phyloP scores from a whole-genome alignment of 2,329 filamentous ascomycete genomes.

The Trichoderma sp. region DNA sequence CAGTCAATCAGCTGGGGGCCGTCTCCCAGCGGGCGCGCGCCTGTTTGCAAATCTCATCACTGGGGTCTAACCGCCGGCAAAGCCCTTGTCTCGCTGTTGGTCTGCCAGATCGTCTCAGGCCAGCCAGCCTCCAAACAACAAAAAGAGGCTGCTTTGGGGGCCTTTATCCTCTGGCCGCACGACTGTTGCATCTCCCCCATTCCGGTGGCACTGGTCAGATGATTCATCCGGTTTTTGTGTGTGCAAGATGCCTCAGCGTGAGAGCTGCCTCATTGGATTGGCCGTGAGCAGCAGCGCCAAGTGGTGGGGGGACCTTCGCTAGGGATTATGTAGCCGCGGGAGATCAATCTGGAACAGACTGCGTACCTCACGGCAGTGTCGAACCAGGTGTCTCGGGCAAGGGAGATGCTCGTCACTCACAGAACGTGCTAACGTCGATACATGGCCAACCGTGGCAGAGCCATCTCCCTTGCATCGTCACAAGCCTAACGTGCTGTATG shows the following conservation, averaged over 20 bases:
- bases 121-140: background rate
- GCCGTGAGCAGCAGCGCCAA: background rate
- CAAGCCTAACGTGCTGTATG: background rate
- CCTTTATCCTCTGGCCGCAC: background rate
- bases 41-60: background rate
- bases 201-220: background rate
- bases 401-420: constrained; percentile 9
- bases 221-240: background rate
- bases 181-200: background rate
- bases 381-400: constrained; percentile 21
- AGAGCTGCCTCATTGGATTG: constrained; percentile 4
- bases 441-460: background rate
- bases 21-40: constrained; percentile 8
- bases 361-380: constrained; percentile 15
- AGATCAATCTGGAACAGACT: constrained; percentile 25
- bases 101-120: background rate
- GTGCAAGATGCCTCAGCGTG: background rate
- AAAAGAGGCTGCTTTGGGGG: background rate
- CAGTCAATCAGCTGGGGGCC: background rate
- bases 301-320: background rate
- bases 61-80: constrained; percentile 8
- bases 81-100: background rate
- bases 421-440: background rate
- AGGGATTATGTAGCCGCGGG: constrained; percentile 20
- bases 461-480: constrained; percentile 2